Percentiles rank a stretch among this genome's conserved stretches.
These are phyloP conservation scores for Aureobasidium sp. DNA, from an alignment of 2,329 filamentous ascomycete species.

Conservation along the genomic window DNA sequence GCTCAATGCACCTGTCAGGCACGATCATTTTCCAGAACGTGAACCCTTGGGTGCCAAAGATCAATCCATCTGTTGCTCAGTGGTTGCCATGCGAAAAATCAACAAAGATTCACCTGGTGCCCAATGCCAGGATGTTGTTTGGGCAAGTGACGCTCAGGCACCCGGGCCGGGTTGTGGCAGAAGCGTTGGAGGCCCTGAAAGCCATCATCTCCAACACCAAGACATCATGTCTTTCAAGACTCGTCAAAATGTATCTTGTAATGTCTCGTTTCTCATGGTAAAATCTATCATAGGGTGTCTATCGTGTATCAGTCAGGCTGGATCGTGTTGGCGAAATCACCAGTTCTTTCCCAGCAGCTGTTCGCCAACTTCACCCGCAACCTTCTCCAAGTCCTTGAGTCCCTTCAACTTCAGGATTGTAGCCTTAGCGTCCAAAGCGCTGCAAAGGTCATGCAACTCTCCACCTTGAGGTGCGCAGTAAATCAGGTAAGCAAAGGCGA, in stretches of 20 bases:
- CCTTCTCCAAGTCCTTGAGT: constrained; percentile 26
- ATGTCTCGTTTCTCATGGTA: background rate
- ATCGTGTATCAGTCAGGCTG: background rate
- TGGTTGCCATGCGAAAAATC: background rate
- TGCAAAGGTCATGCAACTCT: constrained; percentile 68
- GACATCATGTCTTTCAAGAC: background rate
- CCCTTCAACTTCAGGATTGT: constrained; percentile 42
- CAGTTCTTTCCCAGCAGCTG: constrained; percentile 6
- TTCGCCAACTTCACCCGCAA: constrained; percentile 23
- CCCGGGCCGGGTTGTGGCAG: background rate
- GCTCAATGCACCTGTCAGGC: background rate
- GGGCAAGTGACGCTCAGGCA: background rate
- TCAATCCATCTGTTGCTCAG: background rate
- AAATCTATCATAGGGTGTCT: background rate
- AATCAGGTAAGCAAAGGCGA: constrained; percentile 66
- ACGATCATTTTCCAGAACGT: background rate
- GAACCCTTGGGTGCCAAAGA: background rate
- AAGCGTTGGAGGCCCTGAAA: background rate
- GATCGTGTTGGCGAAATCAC: background rate
- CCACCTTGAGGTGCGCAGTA: constrained; percentile 63
- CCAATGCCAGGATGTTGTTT: background rate
- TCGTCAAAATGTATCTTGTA: background rate
- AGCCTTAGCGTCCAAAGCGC: constrained; percentile 63
- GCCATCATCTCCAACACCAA: background rate
- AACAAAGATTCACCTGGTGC: background rate